A percentile compares a stretch with the other conserved stretches of the same genome.
These are phyloP conservation scores for Tremella mesenterica DNA, from an alignment of 768 basidiomycete species.

Conservation along the genomic window DNA sequence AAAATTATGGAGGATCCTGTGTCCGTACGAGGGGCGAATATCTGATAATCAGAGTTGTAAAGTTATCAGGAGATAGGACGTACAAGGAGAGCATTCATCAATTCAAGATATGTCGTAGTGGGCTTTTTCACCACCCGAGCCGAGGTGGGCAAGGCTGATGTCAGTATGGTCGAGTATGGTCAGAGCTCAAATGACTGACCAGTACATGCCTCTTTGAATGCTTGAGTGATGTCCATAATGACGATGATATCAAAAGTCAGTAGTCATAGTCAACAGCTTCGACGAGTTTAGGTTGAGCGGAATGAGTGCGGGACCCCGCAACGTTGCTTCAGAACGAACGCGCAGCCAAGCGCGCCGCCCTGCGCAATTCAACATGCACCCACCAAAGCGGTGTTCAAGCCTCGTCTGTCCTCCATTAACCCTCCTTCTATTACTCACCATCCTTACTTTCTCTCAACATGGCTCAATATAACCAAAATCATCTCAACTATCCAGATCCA, in stretches of 20 bases:
- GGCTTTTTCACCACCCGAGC: constrained; percentile 60
- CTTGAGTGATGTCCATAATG: constrained; percentile 20
- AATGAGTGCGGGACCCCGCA: no score
- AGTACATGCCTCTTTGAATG: constrained; percentile 8
- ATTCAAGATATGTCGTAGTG: constrained; percentile 67
- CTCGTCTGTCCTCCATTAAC: no score
- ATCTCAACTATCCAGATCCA: constrained; percentile 1
- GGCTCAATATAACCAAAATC: constrained; percentile 3
- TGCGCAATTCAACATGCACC: no score
- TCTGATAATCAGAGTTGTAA: constrained; percentile 49
- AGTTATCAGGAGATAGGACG: constrained; percentile 15
- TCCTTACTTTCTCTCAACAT: constrained; percentile 4
- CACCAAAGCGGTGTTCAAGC: no score
- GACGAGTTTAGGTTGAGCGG: no score
- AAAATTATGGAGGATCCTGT: constrained; percentile 53
- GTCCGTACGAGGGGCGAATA: constrained; percentile 82
- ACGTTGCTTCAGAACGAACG: no score
- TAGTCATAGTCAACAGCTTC: no score
- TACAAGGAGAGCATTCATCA: constrained; percentile 92
- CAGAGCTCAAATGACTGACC: constrained; percentile 17
- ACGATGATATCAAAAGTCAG: no score
- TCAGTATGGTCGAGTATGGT: not conserved
- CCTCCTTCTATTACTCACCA: no score
- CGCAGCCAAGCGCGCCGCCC: no score
- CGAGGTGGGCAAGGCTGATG: constrained; percentile 56